These are phyloP conservation scores for Stagonosporopsis tanaceti DNA, from an alignment of 2,329 filamentous ascomycete genomes.

Conservation along the genomic window DNA sequence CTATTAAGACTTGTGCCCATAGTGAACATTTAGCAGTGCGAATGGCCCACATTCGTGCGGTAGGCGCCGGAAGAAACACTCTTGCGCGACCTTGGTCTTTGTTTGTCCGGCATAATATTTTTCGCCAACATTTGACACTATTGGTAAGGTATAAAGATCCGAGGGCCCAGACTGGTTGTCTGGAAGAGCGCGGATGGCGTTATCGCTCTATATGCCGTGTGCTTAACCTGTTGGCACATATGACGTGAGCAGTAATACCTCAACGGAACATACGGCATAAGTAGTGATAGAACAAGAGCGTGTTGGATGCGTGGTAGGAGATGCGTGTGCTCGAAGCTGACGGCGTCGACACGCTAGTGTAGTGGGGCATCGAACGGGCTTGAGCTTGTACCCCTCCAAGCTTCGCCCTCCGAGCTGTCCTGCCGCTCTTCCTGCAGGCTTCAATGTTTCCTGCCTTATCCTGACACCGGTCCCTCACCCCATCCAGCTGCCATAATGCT, in stretches of 20 bases:
- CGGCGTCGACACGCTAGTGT: background rate
- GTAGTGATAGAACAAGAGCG: background rate
- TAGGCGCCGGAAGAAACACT: background rate
- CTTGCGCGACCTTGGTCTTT: background rate
- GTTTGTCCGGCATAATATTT: background rate
- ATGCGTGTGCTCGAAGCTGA: background rate
- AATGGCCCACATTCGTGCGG: background rate
- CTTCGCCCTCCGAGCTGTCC: background rate
- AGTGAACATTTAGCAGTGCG: background rate
- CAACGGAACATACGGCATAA: background rate
- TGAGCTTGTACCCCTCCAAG: slow-evolving; percentile 5
- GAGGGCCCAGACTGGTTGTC: background rate
- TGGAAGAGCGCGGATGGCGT: background rate
- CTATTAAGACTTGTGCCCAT: background rate
- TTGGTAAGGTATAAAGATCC: background rate
- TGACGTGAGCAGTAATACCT: background rate
- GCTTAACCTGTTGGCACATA: background rate
- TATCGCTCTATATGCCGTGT: background rate
- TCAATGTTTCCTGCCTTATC: background rate
- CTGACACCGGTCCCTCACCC: background rate
- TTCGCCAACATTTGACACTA: background rate
- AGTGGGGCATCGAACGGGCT: slow-evolving; percentile 2
- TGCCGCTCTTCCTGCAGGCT: background rate
- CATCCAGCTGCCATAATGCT: background rate
- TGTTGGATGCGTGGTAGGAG: background rate